These are phyloP conservation scores for Arthrobotrys megalospora DNA, from an alignment of 2,329 filamentous ascomycete species.

Conservation along the genomic window DNA sequence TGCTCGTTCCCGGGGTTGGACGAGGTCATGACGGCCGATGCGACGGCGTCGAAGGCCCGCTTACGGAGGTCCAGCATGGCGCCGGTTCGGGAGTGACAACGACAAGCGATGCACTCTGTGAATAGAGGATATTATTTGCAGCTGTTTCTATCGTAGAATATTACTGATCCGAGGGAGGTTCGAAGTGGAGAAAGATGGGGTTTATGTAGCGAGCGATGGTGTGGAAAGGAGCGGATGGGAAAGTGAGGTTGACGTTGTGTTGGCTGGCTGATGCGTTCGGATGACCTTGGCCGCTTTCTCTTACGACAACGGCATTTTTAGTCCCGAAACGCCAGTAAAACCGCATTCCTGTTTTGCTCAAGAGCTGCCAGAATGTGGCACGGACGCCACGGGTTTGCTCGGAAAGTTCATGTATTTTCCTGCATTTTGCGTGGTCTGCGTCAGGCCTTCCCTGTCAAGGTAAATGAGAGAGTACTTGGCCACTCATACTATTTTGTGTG, in stretches of 20 bases:
- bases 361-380: no score
- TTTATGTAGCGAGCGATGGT: conserved; percentile 18
- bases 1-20: conserved; percentile 39
- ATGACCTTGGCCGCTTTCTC: conserved; percentile 7
- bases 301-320: background rate
- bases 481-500: no score
- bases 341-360: no score
- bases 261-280: conserved; percentile 1
- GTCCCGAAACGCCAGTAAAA: no score
- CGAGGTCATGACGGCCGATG: conserved; percentile 36
- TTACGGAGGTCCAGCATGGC: conserved; percentile 45
- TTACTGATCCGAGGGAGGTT: background rate
- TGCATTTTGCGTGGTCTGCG: no score
- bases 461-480: no score
- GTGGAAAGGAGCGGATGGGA: conserved; percentile 6
- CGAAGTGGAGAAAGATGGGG: background rate
- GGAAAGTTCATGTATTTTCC: no score
- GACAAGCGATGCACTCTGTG: no score
- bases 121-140: no score
- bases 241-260: background rate
- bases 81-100: background rate
- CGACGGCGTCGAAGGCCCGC: conserved; percentile 47
- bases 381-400: no score
- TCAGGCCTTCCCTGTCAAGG: no score
- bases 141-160: background rate